These are phyloP conservation scores for Acrodontium crateriforme DNA, from an alignment of 2,329 filamentous ascomycete genomes.

Conservation along the genomic window DNA sequence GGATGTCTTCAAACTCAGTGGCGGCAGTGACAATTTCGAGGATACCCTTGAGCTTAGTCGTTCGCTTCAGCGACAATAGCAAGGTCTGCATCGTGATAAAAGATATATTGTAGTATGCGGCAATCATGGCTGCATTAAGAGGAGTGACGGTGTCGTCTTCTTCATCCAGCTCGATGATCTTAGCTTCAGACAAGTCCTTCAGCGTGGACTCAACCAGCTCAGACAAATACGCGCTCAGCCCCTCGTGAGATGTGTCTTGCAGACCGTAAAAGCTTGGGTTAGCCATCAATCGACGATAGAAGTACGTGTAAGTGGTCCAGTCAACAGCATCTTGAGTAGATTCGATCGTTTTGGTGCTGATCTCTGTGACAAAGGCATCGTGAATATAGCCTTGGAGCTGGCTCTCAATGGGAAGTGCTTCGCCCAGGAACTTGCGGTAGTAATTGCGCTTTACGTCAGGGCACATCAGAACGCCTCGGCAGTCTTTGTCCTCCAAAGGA, in stretches of 20 bases:
- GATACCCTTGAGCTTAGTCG: conserved; percentile 92
- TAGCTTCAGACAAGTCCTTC: conserved; percentile 79
- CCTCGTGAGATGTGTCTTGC: conserved; percentile 77
- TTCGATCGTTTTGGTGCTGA: conserved; percentile 88
- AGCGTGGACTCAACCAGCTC: conserved; percentile 88
- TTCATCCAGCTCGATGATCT: conserved; percentile 90
- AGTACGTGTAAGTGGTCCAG: conserved; percentile 97
- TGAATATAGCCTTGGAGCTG: conserved; percentile 84
- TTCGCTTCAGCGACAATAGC: conserved; percentile 72
- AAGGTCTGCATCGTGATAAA: conserved; percentile 99
- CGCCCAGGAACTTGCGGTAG: conserved; percentile 97
- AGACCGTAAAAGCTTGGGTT: conserved; percentile 96
- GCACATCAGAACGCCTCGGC: conserved; percentile 91
- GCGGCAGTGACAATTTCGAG: conserved; percentile 94
- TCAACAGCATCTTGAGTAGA: conserved; percentile 95
- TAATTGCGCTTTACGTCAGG: conserved; percentile 90
- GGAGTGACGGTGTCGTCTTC: conserved; percentile 74
- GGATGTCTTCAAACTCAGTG: conserved; percentile 89
- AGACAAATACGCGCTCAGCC: conserved; percentile 84
- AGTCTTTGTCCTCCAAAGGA: conserved; percentile 62
- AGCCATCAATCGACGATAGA: conserved; percentile 84
- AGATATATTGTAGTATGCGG: conserved; percentile 97
- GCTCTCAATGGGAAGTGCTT: conserved; percentile 89
- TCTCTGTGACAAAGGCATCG: conserved; percentile 92
- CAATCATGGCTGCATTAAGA: conserved; percentile 94